Conservation (phyloP, 2,329 filamentous ascomycete species). For the Epichloe uncinata region DNA sequence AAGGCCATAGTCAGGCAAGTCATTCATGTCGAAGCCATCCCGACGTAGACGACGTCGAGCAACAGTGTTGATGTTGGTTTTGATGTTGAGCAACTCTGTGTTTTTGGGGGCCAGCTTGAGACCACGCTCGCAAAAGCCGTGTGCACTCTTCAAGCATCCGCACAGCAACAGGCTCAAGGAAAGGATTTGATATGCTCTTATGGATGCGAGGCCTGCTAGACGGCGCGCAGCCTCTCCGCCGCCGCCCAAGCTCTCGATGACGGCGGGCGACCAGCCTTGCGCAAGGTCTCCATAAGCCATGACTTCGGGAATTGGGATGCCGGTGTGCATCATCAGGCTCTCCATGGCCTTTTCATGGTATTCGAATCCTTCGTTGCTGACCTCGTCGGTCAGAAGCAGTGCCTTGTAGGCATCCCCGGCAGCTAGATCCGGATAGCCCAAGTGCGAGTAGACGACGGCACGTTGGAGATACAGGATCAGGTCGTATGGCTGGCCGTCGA, state of each 20-base stretch:
- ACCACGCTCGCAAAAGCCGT: slow-evolving; percentile 51
- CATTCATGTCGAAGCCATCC: slow-evolving; percentile 32
- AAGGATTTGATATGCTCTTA: slow-evolving; percentile 46
- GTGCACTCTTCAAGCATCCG: slow-evolving; percentile 55
- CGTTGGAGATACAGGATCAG: slow-evolving; percentile 54
- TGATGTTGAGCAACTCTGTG: slow-evolving; percentile 39
- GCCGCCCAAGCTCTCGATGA: slow-evolving; percentile 20
- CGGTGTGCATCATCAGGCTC: slow-evolving; percentile 26
- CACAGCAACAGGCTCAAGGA: slow-evolving; percentile 47
- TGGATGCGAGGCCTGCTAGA: slow-evolving; percentile 36
- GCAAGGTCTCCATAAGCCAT: slow-evolving; percentile 31
- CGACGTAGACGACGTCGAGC: slow-evolving; percentile 34
- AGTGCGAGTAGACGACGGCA: slow-evolving; percentile 54
- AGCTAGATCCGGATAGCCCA: slow-evolving; percentile 83
- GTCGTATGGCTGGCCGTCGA: slow-evolving; percentile 43
- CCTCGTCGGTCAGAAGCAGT: slow-evolving; percentile 73
- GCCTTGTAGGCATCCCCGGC: slow-evolving; percentile 84
- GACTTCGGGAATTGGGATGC: slow-evolving; percentile 28
- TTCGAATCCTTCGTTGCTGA: slow-evolving; percentile 65
- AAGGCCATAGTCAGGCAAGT: slow-evolving; percentile 55
- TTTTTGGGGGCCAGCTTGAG: slow-evolving; percentile 41
- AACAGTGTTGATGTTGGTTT: slow-evolving; percentile 39
- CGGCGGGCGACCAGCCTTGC: slow-evolving; percentile 19
- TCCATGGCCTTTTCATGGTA: slow-evolving; percentile 58
- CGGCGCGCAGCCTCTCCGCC: slow-evolving; percentile 21